Evolutionary conservation across 495 filamentous ascomycete species (phyloP).

Genomic region (Aspergillus ostianus): DNA sequence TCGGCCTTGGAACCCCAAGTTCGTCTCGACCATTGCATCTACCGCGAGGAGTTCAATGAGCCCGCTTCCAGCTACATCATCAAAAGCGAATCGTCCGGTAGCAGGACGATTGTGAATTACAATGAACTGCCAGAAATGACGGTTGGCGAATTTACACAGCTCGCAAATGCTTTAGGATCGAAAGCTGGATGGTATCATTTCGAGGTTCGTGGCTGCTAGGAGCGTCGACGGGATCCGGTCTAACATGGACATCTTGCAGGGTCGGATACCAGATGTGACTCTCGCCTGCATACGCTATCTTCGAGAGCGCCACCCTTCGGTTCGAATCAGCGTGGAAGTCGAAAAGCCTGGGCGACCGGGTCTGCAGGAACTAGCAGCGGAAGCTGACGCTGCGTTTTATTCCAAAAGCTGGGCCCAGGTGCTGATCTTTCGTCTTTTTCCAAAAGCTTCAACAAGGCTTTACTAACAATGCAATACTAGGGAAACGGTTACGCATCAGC

Average conservation of each 20-base stretch:
- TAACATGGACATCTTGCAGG: constrained; percentile 36
- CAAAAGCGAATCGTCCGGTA: constrained; percentile 55
- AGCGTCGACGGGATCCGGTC: background rate
- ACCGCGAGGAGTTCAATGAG: constrained; percentile 51
- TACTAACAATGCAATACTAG: constrained; percentile 25
- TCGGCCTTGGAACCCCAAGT: constrained; percentile 42
- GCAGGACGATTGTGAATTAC: constrained; percentile 69
- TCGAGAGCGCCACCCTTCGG: constrained; percentile 42
- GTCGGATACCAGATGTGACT: constrained; percentile 62
- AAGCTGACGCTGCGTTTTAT: constrained; percentile 69
- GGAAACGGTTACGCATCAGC: constrained; percentile 46
- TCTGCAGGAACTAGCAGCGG: constrained; percentile 57
- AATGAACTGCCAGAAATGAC: constrained; percentile 68
- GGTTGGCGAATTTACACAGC: constrained; percentile 49
- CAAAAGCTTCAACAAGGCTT: too few relatives aligned
- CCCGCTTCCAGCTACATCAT: constrained; percentile 72
- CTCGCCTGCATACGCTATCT: constrained; percentile 61
- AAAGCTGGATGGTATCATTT: constrained; percentile 68
- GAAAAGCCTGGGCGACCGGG: constrained; percentile 66
- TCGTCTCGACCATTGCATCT: constrained; percentile 56
- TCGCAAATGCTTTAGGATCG: constrained; percentile 28
- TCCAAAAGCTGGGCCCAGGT: constrained; percentile 69
- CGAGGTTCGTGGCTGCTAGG: constrained; percentile 49
- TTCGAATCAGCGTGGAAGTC: constrained; percentile 63
- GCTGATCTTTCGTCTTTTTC: constrained; percentile 38